phyloP scores from a whole-genome alignment of 495 filamentous ascomycete genomes.

The Geopyxis carbonaria region DNA sequence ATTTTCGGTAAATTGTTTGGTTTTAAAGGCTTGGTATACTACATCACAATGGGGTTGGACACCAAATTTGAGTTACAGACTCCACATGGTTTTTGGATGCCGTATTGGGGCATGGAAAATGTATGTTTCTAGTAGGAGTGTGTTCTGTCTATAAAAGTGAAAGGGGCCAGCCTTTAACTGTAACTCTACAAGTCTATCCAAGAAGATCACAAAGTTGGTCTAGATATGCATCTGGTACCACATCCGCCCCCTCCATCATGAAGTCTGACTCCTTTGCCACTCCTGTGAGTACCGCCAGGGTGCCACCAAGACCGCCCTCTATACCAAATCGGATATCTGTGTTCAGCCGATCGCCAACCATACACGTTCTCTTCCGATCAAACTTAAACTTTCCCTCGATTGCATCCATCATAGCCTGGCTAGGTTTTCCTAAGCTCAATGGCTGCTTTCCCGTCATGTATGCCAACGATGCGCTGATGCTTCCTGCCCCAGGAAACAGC shows the following conservation, averaged over 20 bases:
- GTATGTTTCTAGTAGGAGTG: too few species aligned
- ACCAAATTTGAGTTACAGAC: too few species aligned
- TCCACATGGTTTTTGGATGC: too few species aligned
- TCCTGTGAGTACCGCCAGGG: constrained; percentile 78
- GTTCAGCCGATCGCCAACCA: constrained; percentile 88
- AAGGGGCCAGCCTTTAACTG: background rate
- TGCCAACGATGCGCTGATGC: constrained; percentile 59
- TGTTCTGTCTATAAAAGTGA: too few species aligned
- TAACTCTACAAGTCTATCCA: constrained; percentile 19
- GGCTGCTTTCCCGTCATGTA: constrained; percentile 58
- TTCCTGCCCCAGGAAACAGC: constrained; percentile 84
- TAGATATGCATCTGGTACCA: constrained; percentile 61
- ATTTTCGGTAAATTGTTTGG: too few species aligned
- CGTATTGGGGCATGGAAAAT: too few species aligned
- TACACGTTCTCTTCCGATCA: constrained; percentile 70
- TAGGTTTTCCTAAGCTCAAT: constrained; percentile 75
- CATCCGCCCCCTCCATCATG: constrained; percentile 39
- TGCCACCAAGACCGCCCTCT: constrained; percentile 79
- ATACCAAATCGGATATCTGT: constrained; percentile 95
- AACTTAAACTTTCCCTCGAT: constrained; percentile 90
- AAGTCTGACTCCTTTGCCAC: constrained; percentile 71
- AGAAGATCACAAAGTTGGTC: constrained; percentile 66
- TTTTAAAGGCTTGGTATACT: too few species aligned
- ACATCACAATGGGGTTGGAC: too few species aligned
- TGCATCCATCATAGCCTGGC: constrained; percentile 97